Evolutionary conservation across 2,329 filamentous ascomycete genomes (phyloP).

Genomic region (Fusarium sacchari): DNA sequence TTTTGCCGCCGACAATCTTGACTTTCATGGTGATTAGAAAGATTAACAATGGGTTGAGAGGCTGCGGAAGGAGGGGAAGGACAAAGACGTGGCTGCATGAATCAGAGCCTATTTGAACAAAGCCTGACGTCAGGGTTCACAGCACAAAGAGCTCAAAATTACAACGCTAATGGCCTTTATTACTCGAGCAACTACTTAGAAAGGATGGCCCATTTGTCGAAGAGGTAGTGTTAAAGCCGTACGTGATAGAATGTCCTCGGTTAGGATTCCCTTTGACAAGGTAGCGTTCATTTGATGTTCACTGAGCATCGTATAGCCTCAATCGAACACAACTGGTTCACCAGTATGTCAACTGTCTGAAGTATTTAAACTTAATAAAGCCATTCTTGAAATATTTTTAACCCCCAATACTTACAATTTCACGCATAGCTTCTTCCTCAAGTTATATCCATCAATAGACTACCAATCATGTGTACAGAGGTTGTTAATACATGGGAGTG

Average conservation of each 20-base stretch:
- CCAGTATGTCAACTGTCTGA: fast-evolving
- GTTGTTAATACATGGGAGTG: background rate
- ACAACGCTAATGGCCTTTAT: fast-evolving
- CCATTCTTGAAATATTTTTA: fast-evolving
- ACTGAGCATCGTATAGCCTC: no score
- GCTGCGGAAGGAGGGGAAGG: background rate
- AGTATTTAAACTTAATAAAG: fast-evolving
- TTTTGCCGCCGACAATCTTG: background rate
- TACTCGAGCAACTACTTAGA: fast-evolving
- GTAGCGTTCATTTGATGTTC: fast-evolving
- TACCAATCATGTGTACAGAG: background rate
- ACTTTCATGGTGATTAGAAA: background rate
- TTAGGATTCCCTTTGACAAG: background rate
- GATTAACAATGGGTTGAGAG: fast-evolving
- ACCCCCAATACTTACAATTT: fast-evolving
- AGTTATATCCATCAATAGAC: fast-evolving
- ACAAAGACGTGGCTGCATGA: background rate
- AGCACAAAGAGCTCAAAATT: background rate
- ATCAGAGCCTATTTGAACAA: background rate
- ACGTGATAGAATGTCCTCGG: background rate
- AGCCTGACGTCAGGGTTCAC: background rate
- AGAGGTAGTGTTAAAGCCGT: fast-evolving
- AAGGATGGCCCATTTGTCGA: fast-evolving
- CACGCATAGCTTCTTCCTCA: fast-evolving
- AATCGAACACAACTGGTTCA: fast-evolving